phyloP scores from a whole-genome alignment of 495 filamentous ascomycete species.

The Penicillium taxi region DNA sequence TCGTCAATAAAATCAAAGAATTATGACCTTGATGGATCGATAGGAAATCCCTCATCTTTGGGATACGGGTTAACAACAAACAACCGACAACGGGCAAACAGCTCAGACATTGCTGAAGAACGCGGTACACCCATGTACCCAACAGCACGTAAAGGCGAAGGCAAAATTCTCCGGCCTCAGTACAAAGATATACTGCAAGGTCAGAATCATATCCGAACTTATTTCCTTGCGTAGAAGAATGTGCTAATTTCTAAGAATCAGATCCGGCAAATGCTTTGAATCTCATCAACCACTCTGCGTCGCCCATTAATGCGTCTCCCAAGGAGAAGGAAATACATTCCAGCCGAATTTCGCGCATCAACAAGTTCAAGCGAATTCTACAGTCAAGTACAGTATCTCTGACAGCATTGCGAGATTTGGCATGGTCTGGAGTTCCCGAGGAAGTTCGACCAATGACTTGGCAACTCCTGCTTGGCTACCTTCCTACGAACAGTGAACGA shows the following conservation, averaged over 20 bases:
- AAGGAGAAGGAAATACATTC: constrained; percentile 85
- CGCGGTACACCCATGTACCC: constrained; percentile 83
- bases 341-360: constrained; percentile 85
- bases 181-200: constrained; percentile 91
- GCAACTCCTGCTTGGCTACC: constrained; percentile 91
- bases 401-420: constrained; percentile 69
- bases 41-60: constrained; percentile 22
- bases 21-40: constrained; percentile 36
- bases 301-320: constrained; percentile 62
- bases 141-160: constrained; percentile 75
- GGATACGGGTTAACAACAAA: constrained; percentile 23
- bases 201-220: constrained; percentile 18
- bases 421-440: constrained; percentile 90
- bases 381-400: constrained; percentile 85
- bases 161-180: constrained; percentile 91
- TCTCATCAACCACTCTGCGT: constrained; percentile 77
- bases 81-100: constrained; percentile 54
- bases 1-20: constrained; percentile 32
- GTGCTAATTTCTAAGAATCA: constrained; percentile 22
- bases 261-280: constrained; percentile 95
- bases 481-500: constrained; percentile 88
- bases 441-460: constrained; percentile 97
- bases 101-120: constrained; percentile 86
- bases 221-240: background rate
- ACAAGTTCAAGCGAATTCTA: constrained; percentile 94